These are phyloP conservation scores for Venustampulla echinocandica DNA, from an alignment of 495 filamentous ascomycete genomes.

Conservation along the genomic window DNA sequence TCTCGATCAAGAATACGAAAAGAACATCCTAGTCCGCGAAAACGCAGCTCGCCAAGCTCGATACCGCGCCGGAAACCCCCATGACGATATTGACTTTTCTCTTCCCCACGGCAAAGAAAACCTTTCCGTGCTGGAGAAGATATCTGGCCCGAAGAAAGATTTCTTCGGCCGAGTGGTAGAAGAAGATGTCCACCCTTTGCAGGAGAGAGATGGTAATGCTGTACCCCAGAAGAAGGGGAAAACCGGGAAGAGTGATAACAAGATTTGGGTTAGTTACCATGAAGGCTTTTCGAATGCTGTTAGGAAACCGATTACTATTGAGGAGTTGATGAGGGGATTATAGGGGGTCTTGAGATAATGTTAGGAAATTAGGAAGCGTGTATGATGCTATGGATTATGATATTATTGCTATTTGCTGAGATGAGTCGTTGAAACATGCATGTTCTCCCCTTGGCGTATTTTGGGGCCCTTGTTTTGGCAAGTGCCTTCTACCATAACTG, in stretches of 20 bases:
- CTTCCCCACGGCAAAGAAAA: conserved; percentile 35
- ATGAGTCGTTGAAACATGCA: no score
- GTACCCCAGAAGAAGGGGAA: conserved; percentile 24
- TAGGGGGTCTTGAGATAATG: conserved; percentile 17
- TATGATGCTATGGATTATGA: no score
- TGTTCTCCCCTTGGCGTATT: no score
- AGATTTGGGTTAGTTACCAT: conserved; percentile 89
- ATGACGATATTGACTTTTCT: conserved; percentile 20
- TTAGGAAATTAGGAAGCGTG: neutral
- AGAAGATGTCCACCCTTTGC: conserved; percentile 19
- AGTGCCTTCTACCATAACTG: neutral
- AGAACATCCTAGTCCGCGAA: conserved; percentile 52
- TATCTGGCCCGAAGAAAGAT: conserved; percentile 57
- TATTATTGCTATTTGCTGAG: no score
- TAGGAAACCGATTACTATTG: conserved; percentile 78
- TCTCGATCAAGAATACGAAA: conserved; percentile 78
- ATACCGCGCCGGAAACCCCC: conserved; percentile 34
- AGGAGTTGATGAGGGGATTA: conserved; percentile 69
- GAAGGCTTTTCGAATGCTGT: conserved; percentile 97
- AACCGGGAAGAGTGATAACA: conserved; percentile 37
- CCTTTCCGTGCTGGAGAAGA: conserved; percentile 18
- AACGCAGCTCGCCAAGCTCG: conserved; percentile 47
- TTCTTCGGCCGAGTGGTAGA: conserved; percentile 73
- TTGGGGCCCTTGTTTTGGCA: no score
- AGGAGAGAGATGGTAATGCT: conserved; percentile 32